phyloP scores from a whole-genome alignment of 2,329 filamentous ascomycete species.

The Calonectria fujianensis region DNA sequence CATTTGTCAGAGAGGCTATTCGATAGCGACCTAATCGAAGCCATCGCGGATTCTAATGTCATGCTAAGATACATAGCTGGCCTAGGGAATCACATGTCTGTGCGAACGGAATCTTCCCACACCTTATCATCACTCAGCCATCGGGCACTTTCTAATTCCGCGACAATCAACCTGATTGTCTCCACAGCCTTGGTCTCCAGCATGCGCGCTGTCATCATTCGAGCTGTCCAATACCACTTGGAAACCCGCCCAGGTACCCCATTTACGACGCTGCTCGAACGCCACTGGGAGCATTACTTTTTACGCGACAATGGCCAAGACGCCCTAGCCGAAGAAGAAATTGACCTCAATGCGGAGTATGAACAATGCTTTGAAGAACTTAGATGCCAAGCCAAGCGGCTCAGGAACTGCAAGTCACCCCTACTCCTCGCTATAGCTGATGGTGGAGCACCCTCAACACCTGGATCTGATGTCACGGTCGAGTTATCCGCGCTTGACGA shows the following conservation, averaged over 20 bases:
- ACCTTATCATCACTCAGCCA: not conserved
- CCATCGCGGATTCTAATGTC: slow-evolving; percentile 6
- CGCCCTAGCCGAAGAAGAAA: too few species aligned
- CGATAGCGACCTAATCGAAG: not conserved
- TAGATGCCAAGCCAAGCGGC: not conserved
- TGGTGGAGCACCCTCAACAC: not conserved
- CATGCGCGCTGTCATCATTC: not conserved
- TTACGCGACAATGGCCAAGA: not conserved
- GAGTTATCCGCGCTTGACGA: not conserved
- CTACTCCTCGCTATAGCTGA: not conserved
- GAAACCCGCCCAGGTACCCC: not conserved
- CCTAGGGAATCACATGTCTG: not conserved
- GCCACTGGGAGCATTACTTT: not conserved
- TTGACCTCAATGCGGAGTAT: not conserved
- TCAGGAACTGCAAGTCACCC: not conserved
- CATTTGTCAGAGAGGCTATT: not conserved
- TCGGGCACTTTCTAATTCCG: not conserved
- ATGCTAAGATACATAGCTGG: slow-evolving; percentile 5
- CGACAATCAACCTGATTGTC: not conserved
- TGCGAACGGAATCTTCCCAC: not conserved
- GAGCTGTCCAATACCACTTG: not conserved
- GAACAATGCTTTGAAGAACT: not conserved
- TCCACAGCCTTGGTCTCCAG: not conserved
- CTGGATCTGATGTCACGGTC: not conserved
- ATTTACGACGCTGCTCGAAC: not conserved